Percentiles rank a stretch among this genome's conserved stretches.
Evolutionary conservation across 2,329 filamentous ascomycete species (phyloP).

Genomic region (Neonectria coccinea): DNA sequence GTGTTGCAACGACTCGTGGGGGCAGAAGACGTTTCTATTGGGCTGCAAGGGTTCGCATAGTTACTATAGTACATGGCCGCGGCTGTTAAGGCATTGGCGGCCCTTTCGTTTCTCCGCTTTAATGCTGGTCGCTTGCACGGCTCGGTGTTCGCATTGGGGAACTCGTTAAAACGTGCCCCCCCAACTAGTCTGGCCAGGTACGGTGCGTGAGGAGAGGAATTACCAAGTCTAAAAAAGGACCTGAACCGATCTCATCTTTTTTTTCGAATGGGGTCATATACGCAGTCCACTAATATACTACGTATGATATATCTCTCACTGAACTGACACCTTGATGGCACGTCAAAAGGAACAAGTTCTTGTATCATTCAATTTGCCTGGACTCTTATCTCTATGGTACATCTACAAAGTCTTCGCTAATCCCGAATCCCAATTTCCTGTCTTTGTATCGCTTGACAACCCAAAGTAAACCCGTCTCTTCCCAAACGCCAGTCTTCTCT

Average conservation of each 20-base stretch:
- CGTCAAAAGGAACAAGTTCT: too few relatives aligned
- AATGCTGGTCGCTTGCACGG: constrained; percentile 7
- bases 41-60: constrained; percentile 11
- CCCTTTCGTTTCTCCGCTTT: constrained; percentile 26
- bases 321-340: not conserved
- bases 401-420: not conserved
- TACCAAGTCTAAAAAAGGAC: constrained; percentile 17
- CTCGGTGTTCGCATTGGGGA: constrained; percentile 23
- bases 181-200: not conserved
- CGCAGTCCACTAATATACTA: not conserved
- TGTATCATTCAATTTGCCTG: not conserved
- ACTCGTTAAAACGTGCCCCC: not conserved
- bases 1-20: constrained; percentile 29
- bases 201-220: not conserved
- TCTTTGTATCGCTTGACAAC: not conserved
- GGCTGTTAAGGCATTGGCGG: constrained; percentile 22
- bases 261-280: not conserved
- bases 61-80: constrained; percentile 14
- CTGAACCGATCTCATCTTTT: not conserved
- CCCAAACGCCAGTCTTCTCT: not conserved
- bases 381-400: not conserved
- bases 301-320: not conserved
- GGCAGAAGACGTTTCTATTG: constrained; percentile 35
- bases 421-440: not conserved
- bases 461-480: not conserved